Conservation (phyloP, 805 yeast genomes). For the Sugiyamaella qingdaonensis region DNA sequence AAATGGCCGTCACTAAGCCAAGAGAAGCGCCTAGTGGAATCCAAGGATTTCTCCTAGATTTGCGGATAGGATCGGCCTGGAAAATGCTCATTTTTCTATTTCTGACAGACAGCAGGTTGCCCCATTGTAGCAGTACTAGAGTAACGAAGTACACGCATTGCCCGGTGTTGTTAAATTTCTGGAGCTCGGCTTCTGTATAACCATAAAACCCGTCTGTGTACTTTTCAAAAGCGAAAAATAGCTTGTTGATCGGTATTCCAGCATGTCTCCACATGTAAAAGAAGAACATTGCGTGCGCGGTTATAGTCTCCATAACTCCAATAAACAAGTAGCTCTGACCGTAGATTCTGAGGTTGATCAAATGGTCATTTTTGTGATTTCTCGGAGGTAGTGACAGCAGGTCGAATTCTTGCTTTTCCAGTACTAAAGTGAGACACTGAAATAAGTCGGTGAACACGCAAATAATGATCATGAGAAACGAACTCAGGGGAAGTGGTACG, state of each 20-base stretch:
- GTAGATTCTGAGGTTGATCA: constrained; percentile 39
- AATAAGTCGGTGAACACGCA: constrained; percentile 46
- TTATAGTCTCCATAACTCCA: constrained; percentile 41
- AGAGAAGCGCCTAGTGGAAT: constrained; percentile 34
- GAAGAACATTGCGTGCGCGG: constrained; percentile 40
- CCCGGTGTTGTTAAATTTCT: constrained; percentile 31
- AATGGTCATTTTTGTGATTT: constrained; percentile 38
- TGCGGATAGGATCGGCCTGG: constrained; percentile 39
- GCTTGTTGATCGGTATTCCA: constrained; percentile 36
- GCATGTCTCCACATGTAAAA: constrained; percentile 34
- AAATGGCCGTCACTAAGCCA: constrained; percentile 38
- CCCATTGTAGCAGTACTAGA: constrained; percentile 46
- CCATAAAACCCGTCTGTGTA: constrained; percentile 33
- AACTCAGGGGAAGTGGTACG: constrained; percentile 45
- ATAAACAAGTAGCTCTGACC: constrained; percentile 42
- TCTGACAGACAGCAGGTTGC: constrained; percentile 43
- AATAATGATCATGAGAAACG: constrained; percentile 50
- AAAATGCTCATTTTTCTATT: constrained; percentile 41
- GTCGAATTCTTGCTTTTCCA: constrained; percentile 43
- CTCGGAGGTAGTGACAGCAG: constrained; percentile 42
- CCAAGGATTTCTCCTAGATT: constrained; percentile 27
- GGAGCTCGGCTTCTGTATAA: constrained; percentile 24
- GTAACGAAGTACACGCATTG: constrained; percentile 46
- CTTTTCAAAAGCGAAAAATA: constrained; percentile 31
- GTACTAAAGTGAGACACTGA: constrained; percentile 43